phyloP scores from a whole-genome alignment of 345 rosid genomes.

The Moricandia moricandioides region DNA sequence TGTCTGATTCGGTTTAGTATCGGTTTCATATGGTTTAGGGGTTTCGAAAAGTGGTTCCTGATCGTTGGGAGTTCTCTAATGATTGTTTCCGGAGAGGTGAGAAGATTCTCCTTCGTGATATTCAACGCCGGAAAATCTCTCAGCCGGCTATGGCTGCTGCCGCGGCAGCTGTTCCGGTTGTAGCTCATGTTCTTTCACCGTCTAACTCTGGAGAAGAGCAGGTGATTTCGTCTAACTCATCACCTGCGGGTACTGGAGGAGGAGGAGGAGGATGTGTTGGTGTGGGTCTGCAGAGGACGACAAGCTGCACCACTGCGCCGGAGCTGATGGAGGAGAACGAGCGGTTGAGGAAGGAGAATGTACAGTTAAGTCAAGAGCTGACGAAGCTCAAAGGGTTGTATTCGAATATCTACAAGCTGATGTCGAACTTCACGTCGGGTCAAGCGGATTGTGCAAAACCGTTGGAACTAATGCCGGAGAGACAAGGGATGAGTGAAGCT shows the following conservation, averaged over 20 bases:
- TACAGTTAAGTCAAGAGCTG: constrained; percentile 63
- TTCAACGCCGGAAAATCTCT: constrained; percentile 78
- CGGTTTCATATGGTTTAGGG: constrained; percentile 46
- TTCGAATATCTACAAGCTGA: constrained; percentile 56
- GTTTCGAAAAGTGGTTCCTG: constrained; percentile 87
- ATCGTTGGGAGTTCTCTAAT: constrained; percentile 93
- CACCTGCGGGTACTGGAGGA: constrained; percentile 43
- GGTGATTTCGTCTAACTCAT: constrained; percentile 62
- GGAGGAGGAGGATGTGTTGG: constrained; percentile 7
- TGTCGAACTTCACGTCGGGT: constrained; percentile 58
- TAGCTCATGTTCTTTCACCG: constrained; percentile 45
- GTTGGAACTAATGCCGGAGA: constrained; percentile 44
- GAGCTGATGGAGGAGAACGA: constrained; percentile 87
- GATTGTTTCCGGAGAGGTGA: constrained; percentile 79
- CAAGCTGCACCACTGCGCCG: constrained; percentile 66
- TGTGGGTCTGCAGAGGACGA: constrained; percentile 35
- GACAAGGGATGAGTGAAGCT: constrained; percentile 32
- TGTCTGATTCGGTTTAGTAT: background rate
- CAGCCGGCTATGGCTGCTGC: constrained; percentile 27
- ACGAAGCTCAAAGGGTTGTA: constrained; percentile 64
- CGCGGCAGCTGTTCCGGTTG: constrained; percentile 28
- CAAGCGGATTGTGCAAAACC: constrained; percentile 39
- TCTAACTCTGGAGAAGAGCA: constrained; percentile 79
- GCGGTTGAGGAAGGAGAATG: constrained; percentile 67
- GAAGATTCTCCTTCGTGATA: constrained; percentile 70